Evolutionary conservation across 148 eudicot genomes (phyloP).

Genomic region (Rheum nobile): DNA sequence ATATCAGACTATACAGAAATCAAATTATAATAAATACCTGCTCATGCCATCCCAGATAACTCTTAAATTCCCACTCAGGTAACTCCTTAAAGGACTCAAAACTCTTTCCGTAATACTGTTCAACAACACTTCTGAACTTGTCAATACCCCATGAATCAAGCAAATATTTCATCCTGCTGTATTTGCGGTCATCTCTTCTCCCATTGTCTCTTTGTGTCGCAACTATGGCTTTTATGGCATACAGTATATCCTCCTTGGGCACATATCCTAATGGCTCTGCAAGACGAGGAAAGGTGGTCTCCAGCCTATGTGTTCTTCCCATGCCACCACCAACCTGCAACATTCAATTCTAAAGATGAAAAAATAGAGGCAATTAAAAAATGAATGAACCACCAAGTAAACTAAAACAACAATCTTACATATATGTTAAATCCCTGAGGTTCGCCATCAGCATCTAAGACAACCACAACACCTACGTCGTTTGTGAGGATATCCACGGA

Average conservation of each 20-base stretch:
- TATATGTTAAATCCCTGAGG: constrained; percentile 91
- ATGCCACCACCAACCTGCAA: constrained; percentile 97
- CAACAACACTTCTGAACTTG: constrained; percentile 80
- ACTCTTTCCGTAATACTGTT: constrained; percentile 82
- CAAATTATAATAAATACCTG: constrained; percentile 38
- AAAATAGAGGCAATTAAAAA: background rate
- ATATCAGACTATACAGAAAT: background rate
- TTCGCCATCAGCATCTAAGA: constrained; percentile 77
- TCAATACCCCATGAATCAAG: constrained; percentile 98
- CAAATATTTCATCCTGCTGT: constrained; percentile 90
- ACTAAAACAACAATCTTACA: constrained; percentile 30
- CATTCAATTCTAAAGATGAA: constrained; percentile 8
- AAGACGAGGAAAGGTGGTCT: constrained; percentile 81
- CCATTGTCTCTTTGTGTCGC: constrained; percentile 96
- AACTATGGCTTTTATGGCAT: constrained; percentile 94
- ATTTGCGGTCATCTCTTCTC: constrained; percentile 95
- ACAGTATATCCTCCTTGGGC: constrained; percentile 86
- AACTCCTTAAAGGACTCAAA: constrained; percentile 79
- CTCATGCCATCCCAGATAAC: constrained; percentile 95
- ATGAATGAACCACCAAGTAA: background rate
- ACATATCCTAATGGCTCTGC: constrained; percentile 97
- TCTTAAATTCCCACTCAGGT: constrained; percentile 95
- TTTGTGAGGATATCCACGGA: constrained; percentile 89
- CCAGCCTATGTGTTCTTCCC: constrained; percentile 93
- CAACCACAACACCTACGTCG: constrained; percentile 83